phyloP scores from a whole-genome alignment of 768 basidiomycete genomes.

The Fomitopsis serialis region DNA sequence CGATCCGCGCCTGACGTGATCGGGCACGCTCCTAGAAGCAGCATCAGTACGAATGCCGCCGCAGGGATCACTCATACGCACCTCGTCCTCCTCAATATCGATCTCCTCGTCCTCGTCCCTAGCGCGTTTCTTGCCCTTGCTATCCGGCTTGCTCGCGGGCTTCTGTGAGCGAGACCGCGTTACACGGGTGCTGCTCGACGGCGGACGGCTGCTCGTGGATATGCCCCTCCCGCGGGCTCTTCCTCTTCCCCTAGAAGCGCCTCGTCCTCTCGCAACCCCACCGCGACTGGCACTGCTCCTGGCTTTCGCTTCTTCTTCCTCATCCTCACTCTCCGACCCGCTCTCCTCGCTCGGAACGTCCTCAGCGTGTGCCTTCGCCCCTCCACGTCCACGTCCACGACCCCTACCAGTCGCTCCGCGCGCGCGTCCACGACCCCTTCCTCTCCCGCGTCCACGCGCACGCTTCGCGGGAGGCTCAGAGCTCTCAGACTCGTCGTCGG shows the following conservation, averaged over 20 bases:
- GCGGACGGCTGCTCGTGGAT: conserved; percentile 1
- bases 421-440: not conserved
- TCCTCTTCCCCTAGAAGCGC: conserved; percentile 3
- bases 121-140: conserved; percentile 12
- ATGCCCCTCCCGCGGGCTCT: conserved; percentile 3
- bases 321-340: not conserved
- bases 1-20: conserved; percentile 18
- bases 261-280: conserved; percentile 1
- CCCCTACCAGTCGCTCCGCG: not conserved
- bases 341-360: not conserved
- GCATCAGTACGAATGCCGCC: too few species aligned
- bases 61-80: conserved; percentile 2
- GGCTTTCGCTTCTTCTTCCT: not conserved
- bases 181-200: conserved; percentile 7
- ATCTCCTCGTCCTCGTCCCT: conserved; percentile 6
- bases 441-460: conserved; percentile 1
- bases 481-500: not conserved
- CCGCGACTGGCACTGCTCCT: not conserved
- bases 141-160: conserved; percentile 1
- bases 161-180: conserved; percentile 1
- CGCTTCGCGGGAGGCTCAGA: not conserved
- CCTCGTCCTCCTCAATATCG: conserved; percentile 19
- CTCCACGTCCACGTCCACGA: not conserved
- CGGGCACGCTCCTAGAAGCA: conserved; percentile 20
- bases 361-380: not conserved